Evolutionary conservation across 108 stramenopile genomes (phyloP).

Genomic region (Tribonema minus): DNA sequence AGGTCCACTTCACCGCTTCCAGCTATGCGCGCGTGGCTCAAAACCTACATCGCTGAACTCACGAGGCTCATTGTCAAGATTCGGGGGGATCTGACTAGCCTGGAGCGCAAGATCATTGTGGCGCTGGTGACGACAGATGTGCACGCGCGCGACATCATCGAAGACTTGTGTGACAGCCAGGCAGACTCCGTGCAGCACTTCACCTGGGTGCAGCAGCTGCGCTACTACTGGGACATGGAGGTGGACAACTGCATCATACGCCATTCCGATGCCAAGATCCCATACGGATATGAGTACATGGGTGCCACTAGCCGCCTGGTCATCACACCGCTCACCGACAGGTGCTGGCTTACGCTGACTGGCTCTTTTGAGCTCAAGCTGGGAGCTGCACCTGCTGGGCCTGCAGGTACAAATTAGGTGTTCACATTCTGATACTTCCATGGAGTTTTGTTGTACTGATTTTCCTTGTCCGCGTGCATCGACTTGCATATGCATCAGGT

Average conservation of each 20-base stretch:
- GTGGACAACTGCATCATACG: conserved; percentile 53
- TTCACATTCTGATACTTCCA: too few species aligned
- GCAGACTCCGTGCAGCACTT: conserved; percentile 53
- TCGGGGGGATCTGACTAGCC: conserved; percentile 55
- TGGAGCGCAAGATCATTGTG: conserved; percentile 60
- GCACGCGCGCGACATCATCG: conserved; percentile 70
- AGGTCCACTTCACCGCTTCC: conserved; percentile 20
- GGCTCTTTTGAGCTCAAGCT: conserved; percentile 65
- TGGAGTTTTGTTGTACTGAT: too few species aligned
- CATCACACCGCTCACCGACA: conserved; percentile 61
- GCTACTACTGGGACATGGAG: conserved; percentile 63
- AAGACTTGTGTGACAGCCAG: conserved; percentile 55
- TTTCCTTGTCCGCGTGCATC: too few species aligned
- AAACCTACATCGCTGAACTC: conserved; percentile 52
- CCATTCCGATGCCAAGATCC: conserved; percentile 58
- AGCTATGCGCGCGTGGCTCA: conserved; percentile 43
- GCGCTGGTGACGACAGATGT: conserved; percentile 69
- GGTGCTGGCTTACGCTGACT: conserved; percentile 65
- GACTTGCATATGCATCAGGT: too few species aligned
- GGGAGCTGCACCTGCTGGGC: conserved; percentile 64
- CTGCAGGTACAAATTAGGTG: conserved; percentile 55
- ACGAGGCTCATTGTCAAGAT: conserved; percentile 60
- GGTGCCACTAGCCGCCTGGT: conserved; percentile 61
- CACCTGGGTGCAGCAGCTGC: conserved; percentile 69
- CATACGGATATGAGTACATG: conserved; percentile 70